phyloP scores from a whole-genome alignment of 2,329 filamentous ascomycete genomes.

The Paecilomyces variotii region DNA sequence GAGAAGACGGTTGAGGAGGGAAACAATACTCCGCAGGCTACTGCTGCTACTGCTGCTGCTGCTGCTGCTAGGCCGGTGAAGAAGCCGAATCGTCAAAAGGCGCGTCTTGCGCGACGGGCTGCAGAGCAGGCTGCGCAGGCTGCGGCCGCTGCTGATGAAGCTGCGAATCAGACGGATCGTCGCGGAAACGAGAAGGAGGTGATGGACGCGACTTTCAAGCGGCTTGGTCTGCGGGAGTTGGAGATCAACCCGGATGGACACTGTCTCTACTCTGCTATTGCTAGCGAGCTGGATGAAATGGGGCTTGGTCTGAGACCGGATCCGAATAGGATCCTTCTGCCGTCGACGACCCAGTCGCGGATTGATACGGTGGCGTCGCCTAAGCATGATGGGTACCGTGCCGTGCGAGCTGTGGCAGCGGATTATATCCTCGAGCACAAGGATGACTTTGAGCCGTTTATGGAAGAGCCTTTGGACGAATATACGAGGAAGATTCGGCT shows the following conservation, averaged over 20 bases:
- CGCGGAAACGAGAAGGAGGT: slow-evolving; percentile 60
- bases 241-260: slow-evolving; percentile 87
- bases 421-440: slow-evolving; percentile 65
- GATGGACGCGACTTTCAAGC: slow-evolving; percentile 61
- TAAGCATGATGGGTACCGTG: slow-evolving; percentile 50
- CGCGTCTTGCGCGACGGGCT: slow-evolving; percentile 77
- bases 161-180: slow-evolving; percentile 63
- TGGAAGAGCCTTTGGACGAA: slow-evolving; percentile 67
- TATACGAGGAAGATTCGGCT: slow-evolving; percentile 73
- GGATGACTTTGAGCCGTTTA: slow-evolving; percentile 78
- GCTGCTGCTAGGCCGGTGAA: slow-evolving; percentile 34
- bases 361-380: slow-evolving; percentile 26
- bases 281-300: slow-evolving; percentile 63
- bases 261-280: slow-evolving; percentile 86
- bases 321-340: slow-evolving; percentile 24
- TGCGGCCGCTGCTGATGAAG: slow-evolving; percentile 64
- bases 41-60: slow-evolving; percentile 3
- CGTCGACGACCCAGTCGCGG: slow-evolving; percentile 21
- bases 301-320: slow-evolving; percentile 30
- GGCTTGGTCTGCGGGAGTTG: slow-evolving; percentile 60
- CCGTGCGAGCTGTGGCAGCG: slow-evolving; percentile 63
- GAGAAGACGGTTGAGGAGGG: slow-evolving; percentile 7
- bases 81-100: slow-evolving; percentile 88
- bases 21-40: background rate
- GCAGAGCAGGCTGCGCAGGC: slow-evolving; percentile 70